Evolutionary conservation across 371 early-diverging fungal species (phyloP), one percentile per base, ranked within the genome.

Genomic region (Mortierella sp.): DNA sequence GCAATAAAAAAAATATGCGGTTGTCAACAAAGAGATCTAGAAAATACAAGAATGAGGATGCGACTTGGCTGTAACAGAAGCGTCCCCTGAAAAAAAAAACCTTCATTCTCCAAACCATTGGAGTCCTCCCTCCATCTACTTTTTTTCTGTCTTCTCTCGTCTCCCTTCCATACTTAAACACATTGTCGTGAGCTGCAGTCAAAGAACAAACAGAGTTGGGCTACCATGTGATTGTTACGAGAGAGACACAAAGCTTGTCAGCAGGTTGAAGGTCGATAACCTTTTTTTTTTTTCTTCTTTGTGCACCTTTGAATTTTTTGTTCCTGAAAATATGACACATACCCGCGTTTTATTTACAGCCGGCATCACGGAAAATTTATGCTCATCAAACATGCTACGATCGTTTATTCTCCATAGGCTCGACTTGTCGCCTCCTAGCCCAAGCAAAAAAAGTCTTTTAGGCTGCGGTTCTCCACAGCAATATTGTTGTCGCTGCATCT

Each of bases 21-120:
- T 35, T 24, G 68, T 68, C 68, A 68, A 68, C 41, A 68, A 68
- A 38, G 41, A 68, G 24, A 68, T 68, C 68, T 68, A 5, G 24
- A 41, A 68, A 38, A 68, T 68, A 41, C 24, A 24, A 41, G 24
- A 68, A 6, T 60, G 16, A 4, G 0, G 16, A n/a, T 12, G 29
- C 1, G n/a, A 21, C 21, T 8, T 51, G 21, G 16, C 16, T 29
- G 29, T 18, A 4, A 29, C 12, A 6, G 41, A 38, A 38, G 7
- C 63, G 14, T 11, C 56, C 27, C 27, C 10, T n/a, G n/a, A n/a
- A 27, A 56, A n/a, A 55, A 56, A 55, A 55, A 55, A 56, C 18
- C 63, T 60, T 68, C 41, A 68, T 68, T 68, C 68, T 18, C 10
- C 10, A 68, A 68, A 24, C 38, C 65, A 14, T 8, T 32, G 35